A percentile compares a stretch with the other conserved stretches of the same genome.
These are phyloP conservation scores for Pestalotiopsis sp. DNA, from an alignment of 2,329 filamentous ascomycete genomes.

Conservation along the genomic window DNA sequence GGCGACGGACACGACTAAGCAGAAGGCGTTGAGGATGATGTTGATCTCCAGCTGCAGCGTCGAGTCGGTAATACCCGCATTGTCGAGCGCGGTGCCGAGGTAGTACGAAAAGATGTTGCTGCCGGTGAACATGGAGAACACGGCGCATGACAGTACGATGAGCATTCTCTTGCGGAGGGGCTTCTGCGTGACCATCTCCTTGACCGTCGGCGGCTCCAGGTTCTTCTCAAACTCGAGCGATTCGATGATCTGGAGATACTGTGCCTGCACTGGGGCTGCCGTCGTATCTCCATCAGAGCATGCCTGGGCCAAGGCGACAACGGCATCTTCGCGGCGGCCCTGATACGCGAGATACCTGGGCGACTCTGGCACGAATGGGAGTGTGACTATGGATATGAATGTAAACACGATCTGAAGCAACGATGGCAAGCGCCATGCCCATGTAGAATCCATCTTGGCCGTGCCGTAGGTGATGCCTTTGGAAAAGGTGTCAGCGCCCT, in stretches of 20 bases:
- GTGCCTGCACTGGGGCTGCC: constrained; percentile 39
- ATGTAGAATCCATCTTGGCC: constrained; percentile 33
- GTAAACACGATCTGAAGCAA: constrained; percentile 36
- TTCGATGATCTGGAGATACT: constrained; percentile 51
- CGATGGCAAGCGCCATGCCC: constrained; percentile 40
- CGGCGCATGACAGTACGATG: not conserved
- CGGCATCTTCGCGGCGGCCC: constrained; percentile 30
- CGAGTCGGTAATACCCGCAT: constrained; percentile 47
- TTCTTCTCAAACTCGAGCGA: constrained; percentile 34
- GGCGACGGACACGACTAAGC: constrained; percentile 16
- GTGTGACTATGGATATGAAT: constrained; percentile 20
- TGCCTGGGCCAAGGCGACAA: constrained; percentile 42
- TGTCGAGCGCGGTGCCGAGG: constrained; percentile 44
- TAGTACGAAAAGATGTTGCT: constrained; percentile 46
- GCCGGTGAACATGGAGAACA: constrained; percentile 37
- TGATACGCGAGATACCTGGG: constrained; percentile 38
- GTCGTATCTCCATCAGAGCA: constrained; percentile 41
- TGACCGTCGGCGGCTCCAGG: not conserved
- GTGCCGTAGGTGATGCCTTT: constrained; percentile 1
- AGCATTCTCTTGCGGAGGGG: constrained; percentile 19
- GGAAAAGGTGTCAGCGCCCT: not conserved
- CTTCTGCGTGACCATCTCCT: constrained; percentile 40
- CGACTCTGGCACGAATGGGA: constrained; percentile 23
- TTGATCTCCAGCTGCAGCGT: constrained; percentile 6
- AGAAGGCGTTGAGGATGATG: constrained; percentile 12